Conservation (phyloP, 768 basidiomycete genomes). For the Lyophyllum shimeji region DNA sequence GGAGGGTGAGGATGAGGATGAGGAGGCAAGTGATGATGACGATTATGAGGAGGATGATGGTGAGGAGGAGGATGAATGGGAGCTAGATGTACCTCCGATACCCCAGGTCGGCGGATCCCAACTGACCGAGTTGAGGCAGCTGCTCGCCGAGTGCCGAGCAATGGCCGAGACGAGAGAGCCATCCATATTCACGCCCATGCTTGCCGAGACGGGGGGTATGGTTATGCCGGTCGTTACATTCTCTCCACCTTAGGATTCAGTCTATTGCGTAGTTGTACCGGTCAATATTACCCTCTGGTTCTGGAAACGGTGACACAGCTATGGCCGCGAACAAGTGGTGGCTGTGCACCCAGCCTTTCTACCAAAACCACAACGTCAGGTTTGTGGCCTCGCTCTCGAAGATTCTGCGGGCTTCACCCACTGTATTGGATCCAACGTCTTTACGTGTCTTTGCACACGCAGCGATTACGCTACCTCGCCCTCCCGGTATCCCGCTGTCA, state of each 20-base stretch:
- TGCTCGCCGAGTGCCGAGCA: slow-evolving; percentile 56
- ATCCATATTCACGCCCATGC: slow-evolving; percentile 28
- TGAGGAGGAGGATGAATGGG: slow-evolving; percentile 22
- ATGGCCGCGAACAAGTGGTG: too few relatives aligned
- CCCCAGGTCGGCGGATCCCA: slow-evolving; percentile 24
- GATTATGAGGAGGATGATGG: slow-evolving; percentile 31
- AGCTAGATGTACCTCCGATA: slow-evolving; percentile 26
- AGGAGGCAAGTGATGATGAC: slow-evolving; percentile 29
- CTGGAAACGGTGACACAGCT: too few relatives aligned
- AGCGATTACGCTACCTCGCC: too few relatives aligned
- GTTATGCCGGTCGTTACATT: not conserved
- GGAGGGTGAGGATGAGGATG: slow-evolving; percentile 26
- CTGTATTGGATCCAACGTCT: too few relatives aligned
- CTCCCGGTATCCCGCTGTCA: too few relatives aligned
- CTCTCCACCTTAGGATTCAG: not conserved
- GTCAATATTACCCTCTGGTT: not conserved
- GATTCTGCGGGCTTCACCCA: too few relatives aligned
- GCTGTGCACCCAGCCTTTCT: too few relatives aligned
- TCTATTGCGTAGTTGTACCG: not conserved
- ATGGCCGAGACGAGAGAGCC: slow-evolving; percentile 48
- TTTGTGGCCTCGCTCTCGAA: too few relatives aligned
- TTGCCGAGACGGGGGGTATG: slow-evolving; percentile 6
- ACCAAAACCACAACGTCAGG: too few relatives aligned
- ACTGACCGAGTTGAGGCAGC: slow-evolving; percentile 47
- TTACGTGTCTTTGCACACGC: too few relatives aligned